phyloP scores from a whole-genome alignment of 2,329 filamentous ascomycete species.

The Trichoderma citrinoviride region DNA sequence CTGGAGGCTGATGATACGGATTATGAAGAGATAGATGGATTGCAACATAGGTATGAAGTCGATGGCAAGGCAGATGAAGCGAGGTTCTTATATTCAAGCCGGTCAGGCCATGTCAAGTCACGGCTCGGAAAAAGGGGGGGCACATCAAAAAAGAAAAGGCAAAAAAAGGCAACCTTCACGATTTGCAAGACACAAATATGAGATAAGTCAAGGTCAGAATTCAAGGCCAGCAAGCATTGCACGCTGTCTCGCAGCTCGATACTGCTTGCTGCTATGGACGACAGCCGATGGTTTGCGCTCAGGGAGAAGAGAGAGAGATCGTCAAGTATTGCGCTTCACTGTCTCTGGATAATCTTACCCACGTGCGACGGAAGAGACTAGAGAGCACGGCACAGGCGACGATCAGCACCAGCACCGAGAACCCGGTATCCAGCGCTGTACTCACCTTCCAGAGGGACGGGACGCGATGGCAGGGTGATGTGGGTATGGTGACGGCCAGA shows the following conservation, averaged over 20 bases:
- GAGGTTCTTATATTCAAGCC: too few relatives aligned
- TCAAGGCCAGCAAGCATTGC: background rate
- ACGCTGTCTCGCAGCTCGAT: background rate
- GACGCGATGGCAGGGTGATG: too few relatives aligned
- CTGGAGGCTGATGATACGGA: background rate
- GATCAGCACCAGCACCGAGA: slow-evolving; percentile 10
- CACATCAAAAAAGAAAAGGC: background rate
- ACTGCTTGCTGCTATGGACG: background rate
- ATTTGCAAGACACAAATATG: background rate
- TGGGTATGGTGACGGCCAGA: background rate
- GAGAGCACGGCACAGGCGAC: background rate
- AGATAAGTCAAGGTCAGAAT: background rate
- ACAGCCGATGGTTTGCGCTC: background rate
- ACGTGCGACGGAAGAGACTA: background rate
- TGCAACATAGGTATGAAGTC: too few relatives aligned
- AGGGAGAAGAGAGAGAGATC: background rate
- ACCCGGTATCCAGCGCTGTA: background rate
- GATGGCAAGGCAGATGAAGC: background rate
- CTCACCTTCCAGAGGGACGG: background rate
- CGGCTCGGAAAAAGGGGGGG: too few relatives aligned
- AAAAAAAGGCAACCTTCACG: background rate
- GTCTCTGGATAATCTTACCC: slow-evolving; percentile 9
- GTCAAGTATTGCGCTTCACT: background rate
- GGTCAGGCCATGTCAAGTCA: too few relatives aligned
- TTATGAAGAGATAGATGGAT: background rate